Percentiles rank a stretch among this genome's conserved stretches.
Conservation (phyloP, 139 green algal genomes). For the Picochlorum sp. region DNA sequence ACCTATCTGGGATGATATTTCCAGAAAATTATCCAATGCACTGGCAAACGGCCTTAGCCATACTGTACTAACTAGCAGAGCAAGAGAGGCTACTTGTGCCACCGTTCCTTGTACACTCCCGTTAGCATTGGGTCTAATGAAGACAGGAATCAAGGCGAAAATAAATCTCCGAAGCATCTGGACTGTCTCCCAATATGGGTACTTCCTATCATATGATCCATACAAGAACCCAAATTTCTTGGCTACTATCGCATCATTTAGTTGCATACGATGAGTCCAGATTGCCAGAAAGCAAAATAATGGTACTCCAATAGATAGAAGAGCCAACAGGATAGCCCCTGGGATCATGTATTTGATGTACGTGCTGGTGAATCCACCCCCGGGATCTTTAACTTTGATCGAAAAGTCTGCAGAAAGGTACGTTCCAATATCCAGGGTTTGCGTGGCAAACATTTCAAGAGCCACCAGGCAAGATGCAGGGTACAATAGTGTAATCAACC, state of each 20-base stretch:
- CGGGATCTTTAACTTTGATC: slow-evolving; percentile 4
- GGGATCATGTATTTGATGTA: slow-evolving; percentile 24
- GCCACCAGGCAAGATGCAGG: slow-evolving; percentile 22
- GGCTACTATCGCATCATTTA: slow-evolving; percentile 17
- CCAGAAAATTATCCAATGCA: slow-evolving; percentile 22
- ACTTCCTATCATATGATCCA: slow-evolving; percentile 9
- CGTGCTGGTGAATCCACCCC: background rate
- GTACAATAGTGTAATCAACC: slow-evolving; percentile 37
- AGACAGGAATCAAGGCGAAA: slow-evolving; percentile 29
- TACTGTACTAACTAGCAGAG: slow-evolving; percentile 5
- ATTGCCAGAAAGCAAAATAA: slow-evolving; percentile 18
- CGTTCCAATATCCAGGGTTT: slow-evolving; percentile 20
- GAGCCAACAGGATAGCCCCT: slow-evolving; percentile 16
- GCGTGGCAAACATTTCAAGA: slow-evolving; percentile 24
- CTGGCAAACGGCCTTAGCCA: slow-evolving; percentile 13
- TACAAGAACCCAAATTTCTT: slow-evolving; percentile 32
- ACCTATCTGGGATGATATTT: slow-evolving; percentile 7
- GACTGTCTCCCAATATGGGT: slow-evolving; percentile 28
- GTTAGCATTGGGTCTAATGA: background rate
- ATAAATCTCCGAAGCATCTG: slow-evolving; percentile 31
- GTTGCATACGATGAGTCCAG: slow-evolving; percentile 7
- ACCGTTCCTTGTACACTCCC: slow-evolving; percentile 17
- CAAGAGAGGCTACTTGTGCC: slow-evolving; percentile 18
- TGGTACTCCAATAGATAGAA: slow-evolving; percentile 22
- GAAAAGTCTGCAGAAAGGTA: slow-evolving; percentile 24